Conservation (phyloP, 495 filamentous ascomycete genomes). For the Aeminium ludgeri region DNA sequence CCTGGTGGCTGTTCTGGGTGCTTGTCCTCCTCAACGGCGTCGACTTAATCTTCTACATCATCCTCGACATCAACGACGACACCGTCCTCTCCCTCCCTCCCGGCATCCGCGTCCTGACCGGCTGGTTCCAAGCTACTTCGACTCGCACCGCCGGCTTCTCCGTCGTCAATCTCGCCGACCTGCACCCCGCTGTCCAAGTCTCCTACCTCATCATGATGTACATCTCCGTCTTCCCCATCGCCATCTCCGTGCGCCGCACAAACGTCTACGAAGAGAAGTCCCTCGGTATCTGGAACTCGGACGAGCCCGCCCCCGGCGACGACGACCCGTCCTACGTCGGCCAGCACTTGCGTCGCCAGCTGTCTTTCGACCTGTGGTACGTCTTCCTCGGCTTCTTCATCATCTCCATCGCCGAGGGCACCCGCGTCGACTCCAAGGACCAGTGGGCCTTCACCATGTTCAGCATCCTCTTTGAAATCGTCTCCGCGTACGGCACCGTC, state of each 20-base stretch:
- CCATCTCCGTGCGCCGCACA: slow-evolving; percentile 79
- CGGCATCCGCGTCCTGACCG: slow-evolving; percentile 60
- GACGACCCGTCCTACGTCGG: slow-evolving; percentile 63
- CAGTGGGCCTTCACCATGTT: slow-evolving; percentile 60
- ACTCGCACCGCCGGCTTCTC: slow-evolving; percentile 81
- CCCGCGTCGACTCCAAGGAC: slow-evolving; percentile 35
- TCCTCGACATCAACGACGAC: slow-evolving; percentile 63
- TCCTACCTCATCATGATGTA: slow-evolving; percentile 99
- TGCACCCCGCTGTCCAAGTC: slow-evolving; percentile 85
- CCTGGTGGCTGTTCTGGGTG: slow-evolving; percentile 87
- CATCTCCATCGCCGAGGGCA: slow-evolving; percentile 67
- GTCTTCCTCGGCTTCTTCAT: slow-evolving; percentile 78
- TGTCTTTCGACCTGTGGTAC: slow-evolving; percentile 90
- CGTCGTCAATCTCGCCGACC: slow-evolving; percentile 51
- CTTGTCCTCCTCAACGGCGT: slow-evolving; percentile 65
- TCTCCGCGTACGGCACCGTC: slow-evolving; percentile 87
- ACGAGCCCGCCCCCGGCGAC: slow-evolving; percentile 32
- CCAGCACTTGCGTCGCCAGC: slow-evolving; percentile 70
- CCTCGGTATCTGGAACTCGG: slow-evolving; percentile 55
- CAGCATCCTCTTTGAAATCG: slow-evolving; percentile 73
- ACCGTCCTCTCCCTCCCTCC: slow-evolving; percentile 43
- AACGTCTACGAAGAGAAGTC: slow-evolving; percentile 96
- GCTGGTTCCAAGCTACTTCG: slow-evolving; percentile 70
- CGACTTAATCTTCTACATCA: slow-evolving; percentile 76
- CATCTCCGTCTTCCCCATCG: slow-evolving; percentile 90